Evolutionary conservation across 192 early-diverging fungal species (phyloP).

Genomic region (Chytriomyces sp.): DNA sequence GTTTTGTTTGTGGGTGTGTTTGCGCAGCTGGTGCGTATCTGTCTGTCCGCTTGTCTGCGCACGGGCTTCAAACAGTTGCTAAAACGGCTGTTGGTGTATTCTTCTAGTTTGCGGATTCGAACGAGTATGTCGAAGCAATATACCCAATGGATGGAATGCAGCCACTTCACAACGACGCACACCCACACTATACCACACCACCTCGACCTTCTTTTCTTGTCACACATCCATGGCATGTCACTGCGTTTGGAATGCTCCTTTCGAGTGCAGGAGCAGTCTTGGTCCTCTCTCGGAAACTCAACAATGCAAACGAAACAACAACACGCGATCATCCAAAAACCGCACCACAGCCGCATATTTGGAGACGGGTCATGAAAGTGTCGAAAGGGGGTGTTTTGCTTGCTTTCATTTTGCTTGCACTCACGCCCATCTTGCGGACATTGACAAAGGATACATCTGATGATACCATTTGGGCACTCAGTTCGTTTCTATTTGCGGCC

Average conservation of each 20-base stretch:
- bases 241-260: conserved; percentile 76
- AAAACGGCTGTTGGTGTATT: too few relatives aligned
- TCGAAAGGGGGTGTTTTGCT: conserved; percentile 56
- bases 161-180: not conserved
- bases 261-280: not conserved
- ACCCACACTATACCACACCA: not conserved
- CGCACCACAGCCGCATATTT: not conserved
- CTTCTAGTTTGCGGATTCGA: not conserved
- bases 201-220: not conserved
- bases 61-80: conserved; percentile 64
- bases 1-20: conserved; percentile 90
- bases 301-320: conserved; percentile 1
- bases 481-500: conserved; percentile 77
- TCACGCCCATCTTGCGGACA: conserved; percentile 90
- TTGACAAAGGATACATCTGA: conserved; percentile 86
- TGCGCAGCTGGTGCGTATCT: conserved; percentile 67
- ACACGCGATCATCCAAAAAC: not conserved
- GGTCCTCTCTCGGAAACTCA: not conserved
- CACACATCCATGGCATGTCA: conserved; percentile 31
- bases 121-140: not conserved
- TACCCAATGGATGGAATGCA: not conserved
- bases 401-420: conserved; percentile 74
- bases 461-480: conserved; percentile 94
- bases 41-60: conserved; percentile 61
- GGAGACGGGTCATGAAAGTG: not conserved